A percentile compares a stretch with the other conserved stretches of the same genome.
Evolutionary conservation across 2,329 filamentous ascomycete genomes (phyloP).

Genomic region (Claviceps capensis): DNA sequence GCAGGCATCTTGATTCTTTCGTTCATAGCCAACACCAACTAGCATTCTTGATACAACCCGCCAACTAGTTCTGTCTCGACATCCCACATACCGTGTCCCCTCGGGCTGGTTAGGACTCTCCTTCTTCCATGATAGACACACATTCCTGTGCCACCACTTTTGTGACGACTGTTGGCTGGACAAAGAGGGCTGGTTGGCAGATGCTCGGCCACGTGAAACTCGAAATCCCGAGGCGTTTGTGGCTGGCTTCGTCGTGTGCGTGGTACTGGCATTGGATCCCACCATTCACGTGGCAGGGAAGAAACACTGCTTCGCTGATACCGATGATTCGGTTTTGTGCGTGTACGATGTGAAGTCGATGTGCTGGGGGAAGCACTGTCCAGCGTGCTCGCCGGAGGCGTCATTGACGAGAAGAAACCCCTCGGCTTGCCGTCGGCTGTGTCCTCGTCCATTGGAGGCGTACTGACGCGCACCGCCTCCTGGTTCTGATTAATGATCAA

Average conservation of each 20-base stretch:
- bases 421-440: slow-evolving; percentile 23
- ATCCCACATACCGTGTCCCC: neutral
- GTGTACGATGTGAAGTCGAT: slow-evolving; percentile 3
- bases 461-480: slow-evolving; percentile 36
- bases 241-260: slow-evolving; percentile 9
- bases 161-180: slow-evolving; percentile 31
- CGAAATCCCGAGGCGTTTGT: slow-evolving; percentile 18
- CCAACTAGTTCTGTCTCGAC: neutral
- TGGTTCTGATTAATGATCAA: slow-evolving; percentile 9
- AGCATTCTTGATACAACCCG: neutral
- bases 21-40: neutral
- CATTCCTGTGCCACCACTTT: slow-evolving; percentile 30
- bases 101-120: slow-evolving; percentile 7
- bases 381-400: slow-evolving; percentile 13
- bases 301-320: slow-evolving; percentile 12
- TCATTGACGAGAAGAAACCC: slow-evolving; percentile 30
- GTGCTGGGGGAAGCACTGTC: neutral
- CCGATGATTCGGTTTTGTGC: slow-evolving; percentile 9
- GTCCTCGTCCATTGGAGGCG: slow-evolving; percentile 29
- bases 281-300: slow-evolving; percentile 21
- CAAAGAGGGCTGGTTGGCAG: slow-evolving; percentile 37
- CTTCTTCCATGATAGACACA: slow-evolving; percentile 36
- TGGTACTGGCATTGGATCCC: slow-evolving; percentile 18
- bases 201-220: slow-evolving; percentile 38
- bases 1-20: neutral